These are phyloP conservation scores for Plicaturopsis crispa DNA, from an alignment of 768 basidiomycete genomes.

Conservation along the genomic window DNA sequence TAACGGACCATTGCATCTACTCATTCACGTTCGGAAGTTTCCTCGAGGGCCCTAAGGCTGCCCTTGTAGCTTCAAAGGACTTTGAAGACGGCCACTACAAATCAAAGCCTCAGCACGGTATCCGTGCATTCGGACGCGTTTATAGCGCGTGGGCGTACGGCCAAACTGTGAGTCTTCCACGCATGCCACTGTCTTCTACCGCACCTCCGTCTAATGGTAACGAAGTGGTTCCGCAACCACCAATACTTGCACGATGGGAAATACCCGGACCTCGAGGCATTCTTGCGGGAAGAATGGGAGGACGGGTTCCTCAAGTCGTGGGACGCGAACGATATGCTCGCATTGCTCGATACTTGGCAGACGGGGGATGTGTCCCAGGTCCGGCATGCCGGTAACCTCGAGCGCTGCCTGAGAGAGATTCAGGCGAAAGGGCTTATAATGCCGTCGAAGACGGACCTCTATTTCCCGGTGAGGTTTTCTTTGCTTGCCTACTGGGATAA, in stretches of 20 bases:
- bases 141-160: constrained; percentile 57
- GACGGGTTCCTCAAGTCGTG: constrained; percentile 29
- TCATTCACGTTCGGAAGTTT: constrained; percentile 28
- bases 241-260: constrained; percentile 32
- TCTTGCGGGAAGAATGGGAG: constrained; percentile 48
- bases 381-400: constrained; percentile 34
- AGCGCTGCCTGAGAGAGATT: constrained; percentile 30
- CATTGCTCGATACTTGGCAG: constrained; percentile 43
- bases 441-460: constrained; percentile 53
- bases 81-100: constrained; percentile 49
- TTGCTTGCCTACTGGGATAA: not conserved
- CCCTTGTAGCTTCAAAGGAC: constrained; percentile 45
- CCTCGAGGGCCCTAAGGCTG: constrained; percentile 51
- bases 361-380: constrained; percentile 39
- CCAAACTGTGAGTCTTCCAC: constrained; percentile 37
- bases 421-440: constrained; percentile 48
- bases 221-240: constrained; percentile 45
- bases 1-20: not conserved
- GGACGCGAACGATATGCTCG: constrained; percentile 51
- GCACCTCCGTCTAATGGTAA: not conserved
- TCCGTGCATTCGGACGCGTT: constrained; percentile 48
- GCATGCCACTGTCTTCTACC: too few relatives aligned
- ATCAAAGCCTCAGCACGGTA: constrained; percentile 34
- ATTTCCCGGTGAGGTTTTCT: constrained; percentile 36
- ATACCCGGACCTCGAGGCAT: constrained; percentile 39